Evolutionary conservation across 345 rosid genomes (phyloP).

Genomic region (Anacardium occidentale): DNA sequence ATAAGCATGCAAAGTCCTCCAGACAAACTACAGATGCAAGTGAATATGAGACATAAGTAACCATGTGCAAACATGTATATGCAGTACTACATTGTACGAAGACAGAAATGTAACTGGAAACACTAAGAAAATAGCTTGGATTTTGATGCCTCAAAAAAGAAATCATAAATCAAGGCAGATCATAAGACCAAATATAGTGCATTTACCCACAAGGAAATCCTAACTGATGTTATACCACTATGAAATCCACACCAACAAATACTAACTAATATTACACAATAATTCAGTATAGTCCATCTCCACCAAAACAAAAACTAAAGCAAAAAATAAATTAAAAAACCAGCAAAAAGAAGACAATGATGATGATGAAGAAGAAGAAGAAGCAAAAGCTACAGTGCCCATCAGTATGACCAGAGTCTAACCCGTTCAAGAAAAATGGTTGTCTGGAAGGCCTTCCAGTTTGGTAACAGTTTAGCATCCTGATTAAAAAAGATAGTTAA

Average conservation of each 20-base stretch:
- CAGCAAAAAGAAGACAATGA: no score
- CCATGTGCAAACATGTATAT: background rate
- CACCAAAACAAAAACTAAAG: no score
- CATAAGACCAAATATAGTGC: background rate
- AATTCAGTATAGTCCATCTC: background rate
- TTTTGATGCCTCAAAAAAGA: background rate
- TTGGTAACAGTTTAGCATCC: constrained; percentile 68
- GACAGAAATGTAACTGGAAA: background rate
- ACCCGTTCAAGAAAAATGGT: constrained; percentile 82
- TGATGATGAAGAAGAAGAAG: background rate
- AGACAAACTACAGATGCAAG: background rate
- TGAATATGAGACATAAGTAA: background rate
- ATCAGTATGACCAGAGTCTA: constrained; percentile 27
- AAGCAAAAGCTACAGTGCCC: background rate
- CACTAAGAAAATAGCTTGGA: background rate
- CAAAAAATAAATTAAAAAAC: no score
- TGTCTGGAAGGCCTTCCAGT: constrained; percentile 96
- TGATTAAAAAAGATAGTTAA: constrained; percentile 27
- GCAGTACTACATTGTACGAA: background rate
- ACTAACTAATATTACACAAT: background rate
- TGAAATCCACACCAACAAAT: background rate
- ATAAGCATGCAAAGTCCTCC: constrained; percentile 1
- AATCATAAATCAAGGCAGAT: background rate
- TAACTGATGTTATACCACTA: background rate
- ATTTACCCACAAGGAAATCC: background rate